Base-by-base conservation (phyloP, 1,284 basidiomycete genomes). In the Pascua guehoae region DNA sequence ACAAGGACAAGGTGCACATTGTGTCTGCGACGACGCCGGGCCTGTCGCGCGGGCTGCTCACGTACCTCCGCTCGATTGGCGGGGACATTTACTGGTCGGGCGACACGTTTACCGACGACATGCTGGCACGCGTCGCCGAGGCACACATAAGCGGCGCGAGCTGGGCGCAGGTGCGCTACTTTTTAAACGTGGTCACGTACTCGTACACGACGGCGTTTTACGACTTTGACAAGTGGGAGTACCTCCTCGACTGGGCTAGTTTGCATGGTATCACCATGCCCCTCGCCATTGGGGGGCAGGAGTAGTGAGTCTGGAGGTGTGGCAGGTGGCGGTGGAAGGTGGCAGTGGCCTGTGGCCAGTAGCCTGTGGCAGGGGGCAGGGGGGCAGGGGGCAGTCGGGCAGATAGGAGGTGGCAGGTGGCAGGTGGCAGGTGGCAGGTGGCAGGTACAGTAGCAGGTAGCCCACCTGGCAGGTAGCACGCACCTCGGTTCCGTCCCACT, bases 181-280 rank as follows among this genome's bases (percentile, higher is more conserved):
- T 61, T 16, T 40, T 61, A 38, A 81, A 81, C 61, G 80, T 79
- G 8, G 79, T 79, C 56, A 80, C 80, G 2, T 80, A 80, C 59
- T 70, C 70, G 57, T 81, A 81, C 64, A 78, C 79, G 1, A 66
- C 76, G 9, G 74, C 75, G 1, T 81, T 79, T 57, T 81, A 79
- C 72, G 53, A 69, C 47, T 81, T 79, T 45, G 63, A 77, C 2
- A 72, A 80, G 56, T 81, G 79, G 79, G 72, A 72, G 18, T 66
- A 78, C n/a, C 75, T 81, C 41, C 66, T 80, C 2, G 80, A 81
- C 63, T 81, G 80, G 80, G 73, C 80, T 52, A 75, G 78, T 0
- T 72, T 80, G n/a, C 76, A 75, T 5, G 80, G 80, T 11, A 65
- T 80, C 57, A 81, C 80, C 63, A 68, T 81, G 4, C 80, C 79